Conservation (phyloP, 2,329 filamentous ascomycete genomes). For the Fusarium sp. region DNA sequence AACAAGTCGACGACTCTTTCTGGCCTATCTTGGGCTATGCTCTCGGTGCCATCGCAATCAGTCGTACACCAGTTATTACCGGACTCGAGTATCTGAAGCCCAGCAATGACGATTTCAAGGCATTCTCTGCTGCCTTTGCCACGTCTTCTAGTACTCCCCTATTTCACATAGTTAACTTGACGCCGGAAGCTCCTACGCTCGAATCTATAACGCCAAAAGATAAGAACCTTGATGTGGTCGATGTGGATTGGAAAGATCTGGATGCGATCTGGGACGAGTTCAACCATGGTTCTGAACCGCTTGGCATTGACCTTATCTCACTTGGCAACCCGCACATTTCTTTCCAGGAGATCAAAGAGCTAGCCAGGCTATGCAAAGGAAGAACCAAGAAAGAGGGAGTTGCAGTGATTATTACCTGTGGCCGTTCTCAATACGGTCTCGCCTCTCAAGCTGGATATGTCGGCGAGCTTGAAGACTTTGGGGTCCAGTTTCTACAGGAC, state of each 20-base stretch:
- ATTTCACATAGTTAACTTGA: slow-evolving; percentile 32
- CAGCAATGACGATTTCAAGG: slow-evolving; percentile 20
- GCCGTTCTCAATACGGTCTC: slow-evolving; percentile 3
- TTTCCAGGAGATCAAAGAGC: slow-evolving; percentile 18
- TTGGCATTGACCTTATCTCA: slow-evolving; percentile 17
- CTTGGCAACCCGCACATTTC: slow-evolving; percentile 29
- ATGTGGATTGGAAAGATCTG: slow-evolving; percentile 1
- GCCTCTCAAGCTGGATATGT: slow-evolving; percentile 19
- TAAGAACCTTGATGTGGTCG: not conserved
- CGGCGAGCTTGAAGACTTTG: slow-evolving; percentile 8
- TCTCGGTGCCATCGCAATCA: slow-evolving; percentile 6
- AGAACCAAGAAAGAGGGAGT: not conserved
- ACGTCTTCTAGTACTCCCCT: slow-evolving; percentile 28
- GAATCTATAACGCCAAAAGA: not conserved
- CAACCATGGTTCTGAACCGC: slow-evolving; percentile 1
- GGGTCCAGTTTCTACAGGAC: slow-evolving; percentile 16
- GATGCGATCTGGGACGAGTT: slow-evolving; percentile 8
- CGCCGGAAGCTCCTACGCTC: slow-evolving; percentile 17
- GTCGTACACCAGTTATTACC: slow-evolving; percentile 17
- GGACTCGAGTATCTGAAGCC: slow-evolving; percentile 20
- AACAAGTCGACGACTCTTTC: slow-evolving; percentile 19
- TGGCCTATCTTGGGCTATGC: slow-evolving; percentile 29
- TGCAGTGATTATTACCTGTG: slow-evolving; percentile 2
- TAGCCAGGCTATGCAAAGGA: not conserved
- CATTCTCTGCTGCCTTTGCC: slow-evolving; percentile 31